These are phyloP conservation scores for Colletotrichum liriopes DNA, from an alignment of 2,329 filamentous ascomycete species.

Conservation along the genomic window DNA sequence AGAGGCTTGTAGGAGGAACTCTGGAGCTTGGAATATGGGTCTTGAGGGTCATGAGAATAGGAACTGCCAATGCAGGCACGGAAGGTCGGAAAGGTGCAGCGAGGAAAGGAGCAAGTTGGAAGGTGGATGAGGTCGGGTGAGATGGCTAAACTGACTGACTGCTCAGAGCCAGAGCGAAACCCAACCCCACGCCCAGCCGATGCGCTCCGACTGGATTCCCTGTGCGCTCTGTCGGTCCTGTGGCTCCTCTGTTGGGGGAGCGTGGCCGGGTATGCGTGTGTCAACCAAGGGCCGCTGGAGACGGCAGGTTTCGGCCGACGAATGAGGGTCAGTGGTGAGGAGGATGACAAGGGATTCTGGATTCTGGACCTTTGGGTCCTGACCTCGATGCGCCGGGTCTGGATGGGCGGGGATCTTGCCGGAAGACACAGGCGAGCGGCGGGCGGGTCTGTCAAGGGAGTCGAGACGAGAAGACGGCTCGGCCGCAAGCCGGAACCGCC, in stretches of 20 bases:
- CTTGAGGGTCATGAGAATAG: constrained; percentile 3
- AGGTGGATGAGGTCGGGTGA: constrained; percentile 1
- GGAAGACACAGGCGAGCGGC: constrained; percentile 33
- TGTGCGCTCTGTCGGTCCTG: constrained; percentile 32
- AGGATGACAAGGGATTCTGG: constrained; percentile 32
- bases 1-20: constrained; percentile 10
- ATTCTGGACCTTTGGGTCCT: constrained; percentile 33
- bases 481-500: constrained; percentile 32
- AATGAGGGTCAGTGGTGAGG: constrained; percentile 38
- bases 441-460: constrained; percentile 34
- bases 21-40: constrained; percentile 1
- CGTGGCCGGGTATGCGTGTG: constrained; percentile 40
- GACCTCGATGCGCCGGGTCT: constrained; percentile 37
- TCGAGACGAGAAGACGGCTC: constrained; percentile 18
- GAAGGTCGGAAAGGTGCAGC: constrained; percentile 2
- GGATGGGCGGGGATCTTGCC: constrained; percentile 42
- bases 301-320: constrained; percentile 29
- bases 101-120: too few species aligned
- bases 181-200: constrained; percentile 40
- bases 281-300: constrained; percentile 34
- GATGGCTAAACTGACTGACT: not conserved
- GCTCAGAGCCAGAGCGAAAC: constrained; percentile 30
- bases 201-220: constrained; percentile 37
- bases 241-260: constrained; percentile 20
- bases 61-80: constrained; percentile 1